Base-by-base conservation (phyloP, 306 rosid genomes). In the Aeschynomene evenia region DNA sequence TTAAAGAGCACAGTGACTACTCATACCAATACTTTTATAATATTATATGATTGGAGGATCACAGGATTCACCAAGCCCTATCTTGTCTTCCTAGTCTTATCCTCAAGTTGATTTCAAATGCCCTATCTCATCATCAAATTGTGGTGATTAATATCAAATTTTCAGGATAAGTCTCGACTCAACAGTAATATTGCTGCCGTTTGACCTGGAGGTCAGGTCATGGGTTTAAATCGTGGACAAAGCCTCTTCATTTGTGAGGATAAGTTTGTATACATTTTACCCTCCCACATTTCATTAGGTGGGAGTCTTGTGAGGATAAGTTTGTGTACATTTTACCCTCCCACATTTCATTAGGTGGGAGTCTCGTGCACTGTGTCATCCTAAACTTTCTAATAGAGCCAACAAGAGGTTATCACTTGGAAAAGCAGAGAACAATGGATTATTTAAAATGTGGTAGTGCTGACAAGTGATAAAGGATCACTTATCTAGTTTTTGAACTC, bases 81-180 rank as follows among this genome's bases (percentile, higher is more conserved):
- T 39, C 72, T 45, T 56, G 43, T 65, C 54, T 34, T 67, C 57
- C 67, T 19, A 28, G 36, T 24, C 68, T 51, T 51, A 48, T 67
- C 39, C 48, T 36, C 39, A 68, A 18, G 36, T 14, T 54, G 6
- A 36, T 71, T 42, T 31, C 49, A 70, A 57, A 28, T 56, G 23
- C 58, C 48, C 43, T 28, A 21, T 42, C 56, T 58, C 66, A 11
- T 57, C 21, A 19, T 22, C 6, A 20, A 34, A 6, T 5, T 57
- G 45, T 39, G 19, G 36, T 71, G 49, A 29, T 13, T 18, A 70
- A 19, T 28, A 28, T 28, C n/a, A n/a, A n/a, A 28, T 28, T 28
- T 28, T 28, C 5, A 28, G 0, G 3, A 1, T 28, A 6, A 28
- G 31, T 28, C 4, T 2, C 31, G 5, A 0, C 31, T 28, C 31